phyloP scores from a whole-genome alignment of 2,329 filamentous ascomycete genomes.

The Cercospora beticola region DNA sequence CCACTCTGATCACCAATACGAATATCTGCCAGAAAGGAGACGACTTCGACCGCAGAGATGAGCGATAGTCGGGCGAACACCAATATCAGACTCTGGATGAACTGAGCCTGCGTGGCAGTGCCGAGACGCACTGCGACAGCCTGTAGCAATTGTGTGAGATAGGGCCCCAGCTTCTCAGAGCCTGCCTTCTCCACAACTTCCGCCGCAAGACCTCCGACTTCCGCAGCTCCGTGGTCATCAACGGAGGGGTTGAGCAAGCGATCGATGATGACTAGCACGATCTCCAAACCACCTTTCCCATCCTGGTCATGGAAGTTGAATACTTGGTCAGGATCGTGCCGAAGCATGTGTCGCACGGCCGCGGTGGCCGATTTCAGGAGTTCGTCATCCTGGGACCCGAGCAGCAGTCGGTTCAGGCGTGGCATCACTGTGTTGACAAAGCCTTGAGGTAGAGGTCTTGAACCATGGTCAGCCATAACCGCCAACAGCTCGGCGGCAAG shows the following conservation, averaged over 20 bases:
- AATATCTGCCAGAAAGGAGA: conserved; percentile 85
- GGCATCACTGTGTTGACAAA: conserved; percentile 85
- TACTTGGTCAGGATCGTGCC: conserved; percentile 86
- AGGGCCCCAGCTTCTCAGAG: conserved; percentile 84
- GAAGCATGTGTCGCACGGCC: conserved; percentile 83
- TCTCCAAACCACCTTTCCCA: conserved; percentile 80
- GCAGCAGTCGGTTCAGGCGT: conserved; percentile 77
- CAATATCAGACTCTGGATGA: conserved; percentile 93
- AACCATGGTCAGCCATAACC: conserved; percentile 76
- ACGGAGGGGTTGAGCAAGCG: conserved; percentile 78
- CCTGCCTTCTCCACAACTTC: conserved; percentile 95
- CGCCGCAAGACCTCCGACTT: conserved; percentile 90
- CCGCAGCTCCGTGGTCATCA: conserved; percentile 92
- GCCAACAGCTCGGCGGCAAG: conserved; percentile 83
- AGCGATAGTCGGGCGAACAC: conserved; percentile 91
- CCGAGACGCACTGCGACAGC: conserved; percentile 84
- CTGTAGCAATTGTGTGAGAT: conserved; percentile 80
- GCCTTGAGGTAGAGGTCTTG: conserved; percentile 79
- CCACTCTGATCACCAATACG: conserved; percentile 77
- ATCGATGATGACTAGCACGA: conserved; percentile 88
- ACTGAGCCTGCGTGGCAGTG: conserved; percentile 77
- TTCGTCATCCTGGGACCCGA: conserved; percentile 82
- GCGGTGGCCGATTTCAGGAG: conserved; percentile 83
- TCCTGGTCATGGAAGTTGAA: conserved; percentile 79
- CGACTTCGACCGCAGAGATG: conserved; percentile 80